Base-by-base conservation (phyloP, 192 early-diverging fungal species). In the Rhizophagus clarus region DNA sequence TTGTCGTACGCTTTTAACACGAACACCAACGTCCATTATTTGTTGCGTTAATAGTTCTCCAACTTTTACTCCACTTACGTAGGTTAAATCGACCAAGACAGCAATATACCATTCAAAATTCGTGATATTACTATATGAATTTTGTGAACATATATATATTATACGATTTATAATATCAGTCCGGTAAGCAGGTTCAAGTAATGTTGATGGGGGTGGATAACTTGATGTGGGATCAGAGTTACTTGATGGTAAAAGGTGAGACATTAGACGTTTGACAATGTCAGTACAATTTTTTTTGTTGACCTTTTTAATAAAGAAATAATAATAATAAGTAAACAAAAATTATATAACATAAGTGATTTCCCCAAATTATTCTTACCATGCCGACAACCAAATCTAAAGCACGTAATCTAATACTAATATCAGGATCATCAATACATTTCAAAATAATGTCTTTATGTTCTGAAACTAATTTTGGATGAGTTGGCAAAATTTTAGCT, bases 51-150 rank as follows among this genome's bases (percentile, higher is more conserved):
- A 72, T n/a, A 88, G 14, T 29, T 86, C 84, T 0, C 94, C 96
- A 7, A 94, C 94, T 77, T 90, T 92, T 3, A 96, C 93, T 51
- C 93, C 93, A 15, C 93, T 83, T 6, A 94, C 84, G 51, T 93
- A 90, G 0, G 93, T 93, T 11, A 98, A 87, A 64, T 94, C 93
- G 3, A 92, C 90, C 32, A 98, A 88, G 0, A 94, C 89, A 3
- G 90, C 87, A 45, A 98, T 88, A 80, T 98, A 98, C 98, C 98
- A 99, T 82, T 98, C 96, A 88, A 98, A 98, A 82, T 97, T 93
- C 22, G 90, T 86, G 40, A 98, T 88, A 80, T 96, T 90, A 24
- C 87, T 89, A 77, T 97, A 99, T 9, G 92, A 92, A 83, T 96
- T 91, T 64, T 91, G 90, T 11, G 92, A 91, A 83, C 96, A 97